These are phyloP conservation scores for Pseudozyma hubeiensis DNA, from an alignment of 1,284 basidiomycete species.

Conservation along the genomic window DNA sequence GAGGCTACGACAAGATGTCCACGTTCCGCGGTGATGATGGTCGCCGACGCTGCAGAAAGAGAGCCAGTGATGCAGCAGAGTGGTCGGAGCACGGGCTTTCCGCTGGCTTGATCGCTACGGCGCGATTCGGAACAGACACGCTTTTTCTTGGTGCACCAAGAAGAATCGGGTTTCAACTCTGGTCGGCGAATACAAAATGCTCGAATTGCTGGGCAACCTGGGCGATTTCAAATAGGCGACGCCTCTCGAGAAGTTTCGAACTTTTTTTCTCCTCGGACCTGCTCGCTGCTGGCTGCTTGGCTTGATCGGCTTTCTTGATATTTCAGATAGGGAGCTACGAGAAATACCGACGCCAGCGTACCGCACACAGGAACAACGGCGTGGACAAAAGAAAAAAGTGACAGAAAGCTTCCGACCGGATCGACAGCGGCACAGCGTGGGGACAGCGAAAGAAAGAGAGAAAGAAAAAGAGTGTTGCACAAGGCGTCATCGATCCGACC, in stretches of 20 bases:
- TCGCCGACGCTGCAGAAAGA: no score
- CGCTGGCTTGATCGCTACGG: constrained; percentile 5
- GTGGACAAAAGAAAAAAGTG: no score
- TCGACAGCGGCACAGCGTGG: constrained; percentile 4
- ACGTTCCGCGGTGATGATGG: background rate
- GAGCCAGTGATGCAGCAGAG: no score
- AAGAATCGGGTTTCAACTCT: constrained; percentile 5
- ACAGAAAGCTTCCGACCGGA: constrained; percentile 3
- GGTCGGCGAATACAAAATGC: constrained; percentile 12
- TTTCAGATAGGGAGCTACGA: no score
- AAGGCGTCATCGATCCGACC: constrained; percentile 5
- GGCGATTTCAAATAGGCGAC: constrained; percentile 2
- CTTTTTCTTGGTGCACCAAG: background rate
- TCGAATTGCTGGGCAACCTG: background rate
- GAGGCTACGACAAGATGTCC: background rate
- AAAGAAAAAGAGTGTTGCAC: constrained; percentile 3
- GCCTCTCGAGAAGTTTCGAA: background rate
- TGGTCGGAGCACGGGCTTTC: no score
- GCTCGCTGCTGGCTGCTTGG: background rate
- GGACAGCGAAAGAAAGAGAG: background rate
- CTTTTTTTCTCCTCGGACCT: background rate
- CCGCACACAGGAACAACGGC: no score
- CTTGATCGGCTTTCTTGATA: no score
- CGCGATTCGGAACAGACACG: constrained; percentile 30
- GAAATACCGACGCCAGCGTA: no score